Evolutionary conservation across 2,329 filamentous ascomycete species (phyloP).

Genomic region (Blastomyces silverae): DNA sequence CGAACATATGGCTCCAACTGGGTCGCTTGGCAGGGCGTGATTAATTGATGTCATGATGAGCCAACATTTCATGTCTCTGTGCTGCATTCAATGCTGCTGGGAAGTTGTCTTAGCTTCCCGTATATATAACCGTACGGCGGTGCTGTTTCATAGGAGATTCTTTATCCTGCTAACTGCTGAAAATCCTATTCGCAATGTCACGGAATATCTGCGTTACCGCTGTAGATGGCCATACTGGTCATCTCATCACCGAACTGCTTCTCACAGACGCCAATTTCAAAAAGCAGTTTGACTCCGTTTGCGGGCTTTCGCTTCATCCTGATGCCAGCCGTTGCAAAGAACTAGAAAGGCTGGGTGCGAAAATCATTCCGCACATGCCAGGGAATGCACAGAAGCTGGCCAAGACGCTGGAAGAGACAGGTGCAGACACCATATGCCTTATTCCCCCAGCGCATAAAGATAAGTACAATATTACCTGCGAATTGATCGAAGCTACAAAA

Average conservation of each 20-base stretch:
- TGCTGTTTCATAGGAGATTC: neutral
- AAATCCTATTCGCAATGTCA: slow-evolving; percentile 32
- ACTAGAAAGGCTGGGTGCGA: slow-evolving; percentile 39
- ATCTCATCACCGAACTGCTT: slow-evolving; percentile 47
- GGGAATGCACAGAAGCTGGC: slow-evolving; percentile 39
- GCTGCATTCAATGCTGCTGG: neutral
- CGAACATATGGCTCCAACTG: neutral
- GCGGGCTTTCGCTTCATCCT: slow-evolving; percentile 37
- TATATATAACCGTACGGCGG: neutral
- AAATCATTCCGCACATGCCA: slow-evolving; percentile 39
- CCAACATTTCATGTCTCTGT: neutral
- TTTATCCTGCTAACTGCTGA: neutral
- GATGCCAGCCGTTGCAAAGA: slow-evolving; percentile 36
- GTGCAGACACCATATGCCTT: slow-evolving; percentile 46
- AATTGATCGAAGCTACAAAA: slow-evolving; percentile 44
- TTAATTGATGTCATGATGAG: neutral
- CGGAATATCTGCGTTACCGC: slow-evolving; percentile 47
- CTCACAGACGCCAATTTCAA: slow-evolving; percentile 42
- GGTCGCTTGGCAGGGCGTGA: neutral
- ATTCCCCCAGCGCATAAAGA: slow-evolving; percentile 45
- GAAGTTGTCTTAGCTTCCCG: neutral
- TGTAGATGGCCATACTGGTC: slow-evolving; percentile 48
- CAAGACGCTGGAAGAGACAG: slow-evolving; percentile 37
- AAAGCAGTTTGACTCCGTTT: slow-evolving; percentile 38
- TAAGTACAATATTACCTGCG: slow-evolving; percentile 43